Base-by-base conservation (phyloP, 352 stramenopile species). In the Peronospora belbahrii region DNA sequence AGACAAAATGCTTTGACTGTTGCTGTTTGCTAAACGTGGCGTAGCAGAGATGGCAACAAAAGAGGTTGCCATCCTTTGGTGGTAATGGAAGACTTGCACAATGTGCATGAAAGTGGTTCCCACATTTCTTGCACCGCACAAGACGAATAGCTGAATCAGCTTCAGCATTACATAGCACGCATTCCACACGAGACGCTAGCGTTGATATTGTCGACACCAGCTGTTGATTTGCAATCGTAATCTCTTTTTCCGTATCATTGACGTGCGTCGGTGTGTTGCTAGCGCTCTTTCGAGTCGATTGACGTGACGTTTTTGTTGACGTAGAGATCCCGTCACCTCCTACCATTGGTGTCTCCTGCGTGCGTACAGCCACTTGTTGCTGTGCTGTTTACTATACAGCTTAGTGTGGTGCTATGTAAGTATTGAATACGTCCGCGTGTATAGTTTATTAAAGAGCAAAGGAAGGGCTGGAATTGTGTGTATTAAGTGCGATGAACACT, bases 31-130 rank as follows among this genome's bases (percentile, higher is more conserved):
- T 59, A 44, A 67, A 83, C n/a, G 44, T 48, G 14, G 62, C 53
- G 52, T 82, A 88, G 60, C 77, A 88, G 20, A 57, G 49, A 52
- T 77, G 82, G 11, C 65, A 67, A 22, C 77, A 88, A 41, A 86
- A 88, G 19, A 83, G 63, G 30, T 74, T 70, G n/a, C 63, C 63
- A 25, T 83, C 73, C 48, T 88, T 70, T 0, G 74, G 74, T 6
- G 73, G 72, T 20, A 72, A 65, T 27, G 71, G 70, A 13, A 88
- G 43, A 36, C 82, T 86, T 20, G 65, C 74, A 50, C 77, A 88
- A 33, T 69, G 50, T 9, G 72, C 62, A 51, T 88, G 77, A 59
- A 86, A 88, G n/a, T 40, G 31, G 39, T 52, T 66, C 3, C 28
- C 50, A 41, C 77, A 88, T 34, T 46, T 73, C 27, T 67, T 61